Evolutionary conservation across 164 flowering plant species (phyloP), one percentile per base, ranked within the genome.

Genomic region (Magnolia changhungtana): DNA sequence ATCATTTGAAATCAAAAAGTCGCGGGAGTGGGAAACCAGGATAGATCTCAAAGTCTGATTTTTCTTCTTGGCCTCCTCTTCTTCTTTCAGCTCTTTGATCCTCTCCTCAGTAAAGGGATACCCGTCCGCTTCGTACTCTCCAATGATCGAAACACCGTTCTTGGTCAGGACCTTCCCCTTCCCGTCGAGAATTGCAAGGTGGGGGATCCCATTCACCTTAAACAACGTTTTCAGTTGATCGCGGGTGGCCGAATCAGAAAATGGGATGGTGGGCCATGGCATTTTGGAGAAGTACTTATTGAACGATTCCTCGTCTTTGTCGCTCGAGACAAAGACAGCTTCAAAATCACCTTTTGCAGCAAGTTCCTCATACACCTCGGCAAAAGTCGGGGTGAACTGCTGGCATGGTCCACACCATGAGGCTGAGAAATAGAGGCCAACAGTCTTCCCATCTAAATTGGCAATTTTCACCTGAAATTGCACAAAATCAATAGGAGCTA

Each of bases 211-310:
- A 14, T 18, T 76, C 64, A 91, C 90, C 20, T 79, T 49, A 68
- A 89, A 93, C 72, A 83, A 20, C 29, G 77, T 64, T 23, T 84
- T 63, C 50, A 93, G 69, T 10, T 51, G 50, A 1, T 83, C 77
- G 1, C 87, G 89, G 0, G 78, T 82, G 10, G 80, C 86, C 1
- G 85, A 86, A 80, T 93, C 95, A 29, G 90, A 85, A 77, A 86
- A 91, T 0, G 98, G 98, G 66, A 93, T 71, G 0, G 92, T 92
- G 51, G 90, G 88, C 96, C 98, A 91, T 69, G 95, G 96, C 96
- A 91, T 93, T 79, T 85, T 78, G 27, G 89, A 85, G 82, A 90
- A 91, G 79, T 89, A 92, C 1, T 31, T 77, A 1, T 86, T 74
- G 69, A 89, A 91, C 0, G 90, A 73, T 19, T 88, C 88, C 63